Base-by-base conservation (phyloP, 2,329 filamentous ascomycete species). In the Pyricularia sp. region DNA sequence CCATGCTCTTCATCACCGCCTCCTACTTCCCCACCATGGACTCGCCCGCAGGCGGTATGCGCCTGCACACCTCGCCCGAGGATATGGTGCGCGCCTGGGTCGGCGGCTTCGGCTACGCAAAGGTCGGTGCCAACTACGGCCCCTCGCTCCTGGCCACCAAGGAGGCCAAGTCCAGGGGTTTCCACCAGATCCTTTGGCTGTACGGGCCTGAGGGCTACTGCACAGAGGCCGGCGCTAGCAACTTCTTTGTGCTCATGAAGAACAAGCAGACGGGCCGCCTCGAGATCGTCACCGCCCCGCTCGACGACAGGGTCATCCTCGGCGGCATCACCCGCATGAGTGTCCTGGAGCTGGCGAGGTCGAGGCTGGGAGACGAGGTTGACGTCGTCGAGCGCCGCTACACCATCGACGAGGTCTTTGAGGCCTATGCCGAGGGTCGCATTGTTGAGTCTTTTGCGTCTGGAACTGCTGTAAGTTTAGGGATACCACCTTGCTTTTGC, bases 61-160 rank as follows among this genome's bases (percentile, higher is more conserved):
- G 86, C 74, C 86, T 97, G 64, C 86, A 94, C 76, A 94, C 93
- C 0, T 92, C 87, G 64, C 86, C 88, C 69, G 88, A 94, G 72
- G 92, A 97, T 78, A 92, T 90, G 83, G 89, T 97, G 69, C 90
- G 94, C 72, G 93, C 94, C 14, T 97, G 94, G 94, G 93, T 92
- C 25, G 94, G 94, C 71, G 94, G 94, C 11, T 97, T 96, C 78
- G 94, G 94, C 0, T 94, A 91, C 76, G 93, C 93, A 70, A 97
- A 97, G 81, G 87, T 97, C 42, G 94, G 94, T 68, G 94, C 94
- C 71, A 97, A 97, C 83, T 97, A 97, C 78, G 94, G 94, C 0
- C 94, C 94, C 23, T 90, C 87, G 25, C 84, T 97, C 68, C 84
- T 92, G 68, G 92, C 92, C 3, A 93, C 93, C 66, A 85, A 85